Evolutionary conservation across 1,284 basidiomycete genomes (phyloP).

Genomic region (Sporisorium graminicola): DNA sequence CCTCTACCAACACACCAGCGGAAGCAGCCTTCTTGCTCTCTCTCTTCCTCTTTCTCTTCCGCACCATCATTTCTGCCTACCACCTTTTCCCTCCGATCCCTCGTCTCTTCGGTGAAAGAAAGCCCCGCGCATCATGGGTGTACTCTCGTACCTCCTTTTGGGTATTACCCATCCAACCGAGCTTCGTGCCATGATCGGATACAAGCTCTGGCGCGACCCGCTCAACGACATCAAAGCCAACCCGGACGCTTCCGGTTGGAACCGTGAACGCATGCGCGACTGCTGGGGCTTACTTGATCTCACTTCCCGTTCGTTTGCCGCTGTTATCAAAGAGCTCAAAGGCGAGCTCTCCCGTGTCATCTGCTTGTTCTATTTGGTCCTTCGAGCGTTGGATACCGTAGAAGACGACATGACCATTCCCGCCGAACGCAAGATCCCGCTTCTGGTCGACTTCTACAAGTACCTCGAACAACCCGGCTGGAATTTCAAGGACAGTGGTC

Average conservation of each 20-base stretch:
- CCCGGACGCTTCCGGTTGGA: constrained; percentile 66
- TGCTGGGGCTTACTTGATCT: constrained; percentile 92
- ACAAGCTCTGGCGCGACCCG: constrained; percentile 71
- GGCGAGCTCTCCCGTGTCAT: constrained; percentile 90
- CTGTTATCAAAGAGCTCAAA: constrained; percentile 96
- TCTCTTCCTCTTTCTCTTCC: background rate
- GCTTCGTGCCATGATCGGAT: constrained; percentile 68
- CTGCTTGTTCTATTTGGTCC: constrained; percentile 93
- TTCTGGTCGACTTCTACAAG: constrained; percentile 86
- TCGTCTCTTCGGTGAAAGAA: background rate
- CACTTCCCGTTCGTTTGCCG: constrained; percentile 90
- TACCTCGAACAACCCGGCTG: constrained; percentile 86
- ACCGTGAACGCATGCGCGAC: constrained; percentile 77
- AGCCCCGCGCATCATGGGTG: constrained; percentile 29
- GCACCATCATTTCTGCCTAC: background rate
- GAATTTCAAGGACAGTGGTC: constrained; percentile 85
- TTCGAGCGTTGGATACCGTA: constrained; percentile 93
- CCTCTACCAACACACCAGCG: too few relatives aligned
- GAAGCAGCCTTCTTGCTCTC: background rate
- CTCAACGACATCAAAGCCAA: constrained; percentile 70
- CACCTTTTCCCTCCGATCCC: background rate
- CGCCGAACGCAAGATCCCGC: constrained; percentile 85
- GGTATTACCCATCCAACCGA: constrained; percentile 67
- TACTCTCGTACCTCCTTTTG: constrained; percentile 37
- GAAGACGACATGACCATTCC: constrained; percentile 99